These are phyloP conservation scores for Picea glauca DNA, from an alignment of 75 land plant genomes.

Conservation along the genomic window DNA sequence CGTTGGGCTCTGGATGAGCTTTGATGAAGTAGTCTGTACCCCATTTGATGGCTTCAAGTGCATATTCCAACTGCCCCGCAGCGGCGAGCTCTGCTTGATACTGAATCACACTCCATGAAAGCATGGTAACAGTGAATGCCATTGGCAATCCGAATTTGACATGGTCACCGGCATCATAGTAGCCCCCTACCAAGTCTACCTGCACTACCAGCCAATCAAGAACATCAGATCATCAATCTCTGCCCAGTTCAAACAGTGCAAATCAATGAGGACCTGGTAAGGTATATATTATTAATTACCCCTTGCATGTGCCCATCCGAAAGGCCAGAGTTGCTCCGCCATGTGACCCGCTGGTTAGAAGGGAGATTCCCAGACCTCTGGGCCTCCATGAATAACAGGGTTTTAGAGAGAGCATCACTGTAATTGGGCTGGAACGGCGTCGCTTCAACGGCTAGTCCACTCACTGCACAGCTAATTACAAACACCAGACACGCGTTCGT, in stretches of 20 bases:
- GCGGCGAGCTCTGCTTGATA: slow-evolving; percentile 31
- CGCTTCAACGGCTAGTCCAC: too few species aligned
- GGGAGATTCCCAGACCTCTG: slow-evolving; percentile 12
- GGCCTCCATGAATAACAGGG: slow-evolving; percentile 9
- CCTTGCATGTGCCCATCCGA: slow-evolving; percentile 40
- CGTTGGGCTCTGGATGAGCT: slow-evolving; percentile 48
- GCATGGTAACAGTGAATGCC: slow-evolving; percentile 63
- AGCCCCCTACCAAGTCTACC: slow-evolving; percentile 55
- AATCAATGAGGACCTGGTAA: too few species aligned
- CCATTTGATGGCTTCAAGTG: slow-evolving; percentile 53
- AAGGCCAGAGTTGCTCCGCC: slow-evolving; percentile 9
- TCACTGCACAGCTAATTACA: too few species aligned
- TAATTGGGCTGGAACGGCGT: not conserved
- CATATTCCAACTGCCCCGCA: slow-evolving; percentile 37
- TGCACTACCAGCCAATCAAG: too few species aligned
- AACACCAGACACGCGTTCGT: too few species aligned
- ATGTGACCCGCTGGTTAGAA: slow-evolving; percentile 2
- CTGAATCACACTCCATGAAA: slow-evolving; percentile 53
- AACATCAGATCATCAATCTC: too few species aligned
- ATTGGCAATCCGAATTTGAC: slow-evolving; percentile 62
- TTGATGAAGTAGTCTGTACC: slow-evolving; percentile 66
- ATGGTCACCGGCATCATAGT: slow-evolving; percentile 69
- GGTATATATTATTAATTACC: not conserved
- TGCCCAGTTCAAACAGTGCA: too few species aligned
- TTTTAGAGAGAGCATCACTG: slow-evolving; percentile 8